Base-by-base conservation (phyloP, 352 stramenopile genomes). In the Phytophthora gonapodyides region DNA sequence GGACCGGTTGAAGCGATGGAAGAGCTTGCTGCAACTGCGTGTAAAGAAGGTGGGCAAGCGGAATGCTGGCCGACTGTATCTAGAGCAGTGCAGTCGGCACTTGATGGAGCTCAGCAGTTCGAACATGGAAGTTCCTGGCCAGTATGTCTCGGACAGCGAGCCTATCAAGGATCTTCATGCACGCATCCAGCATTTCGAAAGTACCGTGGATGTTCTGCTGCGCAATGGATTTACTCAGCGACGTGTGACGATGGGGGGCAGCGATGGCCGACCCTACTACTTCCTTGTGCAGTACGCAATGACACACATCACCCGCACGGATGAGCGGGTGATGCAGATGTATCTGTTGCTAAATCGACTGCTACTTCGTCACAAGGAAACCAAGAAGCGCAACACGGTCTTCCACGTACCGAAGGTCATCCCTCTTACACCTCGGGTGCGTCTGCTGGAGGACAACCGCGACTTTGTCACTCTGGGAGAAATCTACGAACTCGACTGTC, bases 311-410 rank as follows among this genome's bases (percentile, higher is more conserved):
- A 98, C 92, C 17, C 88, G 89, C 37, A 97, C 88, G n/a, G 91
- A 98, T 70, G 91, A 97, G 69, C 84, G 92, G n/a, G 94, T 97
- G 77, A 94, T 94, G 75, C 92, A 98, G 55, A 93, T 98, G 86
- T 95, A 97, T 67, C 59, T 94, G 46, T 69, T 98, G 61, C 67
- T 97, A 34, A 97, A 96, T 60, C 80, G 88, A 13, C 57, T 97
- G 40, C 57, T 97, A 7, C 57, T 88, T 34, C 84, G 85, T 9
- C 84, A 97, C 72, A 93, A 96, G 58, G 83, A 96, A 63, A 94
- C 91, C 10, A 85, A 90, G 46, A 87, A 91, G 31, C 84, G 89
- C 38, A 92, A 97, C 63, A 80, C 93, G 5, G 75, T 89, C n/a
- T 95, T 97, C 50, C 84, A 96, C 47, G 76, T 97, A 1, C 91